Conservation (phyloP, 148 eudicot genomes). For the Rhododendron williamsianum region DNA sequence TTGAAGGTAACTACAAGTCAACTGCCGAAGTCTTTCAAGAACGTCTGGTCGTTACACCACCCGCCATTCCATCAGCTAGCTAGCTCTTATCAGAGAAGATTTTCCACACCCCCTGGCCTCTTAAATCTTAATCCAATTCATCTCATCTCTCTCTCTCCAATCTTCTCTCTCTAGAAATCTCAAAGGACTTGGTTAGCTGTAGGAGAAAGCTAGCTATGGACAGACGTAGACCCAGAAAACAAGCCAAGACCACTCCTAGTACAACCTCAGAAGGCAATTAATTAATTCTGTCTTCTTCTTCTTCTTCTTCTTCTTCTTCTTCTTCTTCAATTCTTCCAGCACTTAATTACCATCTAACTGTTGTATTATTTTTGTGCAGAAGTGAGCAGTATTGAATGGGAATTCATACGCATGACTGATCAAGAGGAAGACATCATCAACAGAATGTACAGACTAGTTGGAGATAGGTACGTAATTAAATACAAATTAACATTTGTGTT, state of each 20-base stretch:
- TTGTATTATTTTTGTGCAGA: conserved; percentile 6
- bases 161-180: conserved; percentile 5
- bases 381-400: conserved; percentile 28
- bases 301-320: not conserved
- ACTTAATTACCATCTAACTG: not conserved
- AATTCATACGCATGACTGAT: conserved; percentile 23
- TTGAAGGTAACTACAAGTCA: conserved; percentile 1
- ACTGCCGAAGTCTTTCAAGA: not conserved
- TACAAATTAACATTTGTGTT: not conserved
- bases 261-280: conserved; percentile 4
- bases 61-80: not conserved
- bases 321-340: not conserved
- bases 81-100: not conserved
- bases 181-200: not conserved
- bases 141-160: not conserved
- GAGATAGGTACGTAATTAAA: conserved; percentile 22
- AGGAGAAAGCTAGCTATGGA: conserved; percentile 8
- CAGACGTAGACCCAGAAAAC: conserved; percentile 6
- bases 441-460: conserved; percentile 36
- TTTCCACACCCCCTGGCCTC: not conserved
- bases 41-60: conserved; percentile 1
- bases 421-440: conserved; percentile 30
- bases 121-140: not conserved
- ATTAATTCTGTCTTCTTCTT: not conserved
- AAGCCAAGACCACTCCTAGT: not conserved